Conservation (phyloP, 177 flowering plant species). For the Viscum album region DNA sequence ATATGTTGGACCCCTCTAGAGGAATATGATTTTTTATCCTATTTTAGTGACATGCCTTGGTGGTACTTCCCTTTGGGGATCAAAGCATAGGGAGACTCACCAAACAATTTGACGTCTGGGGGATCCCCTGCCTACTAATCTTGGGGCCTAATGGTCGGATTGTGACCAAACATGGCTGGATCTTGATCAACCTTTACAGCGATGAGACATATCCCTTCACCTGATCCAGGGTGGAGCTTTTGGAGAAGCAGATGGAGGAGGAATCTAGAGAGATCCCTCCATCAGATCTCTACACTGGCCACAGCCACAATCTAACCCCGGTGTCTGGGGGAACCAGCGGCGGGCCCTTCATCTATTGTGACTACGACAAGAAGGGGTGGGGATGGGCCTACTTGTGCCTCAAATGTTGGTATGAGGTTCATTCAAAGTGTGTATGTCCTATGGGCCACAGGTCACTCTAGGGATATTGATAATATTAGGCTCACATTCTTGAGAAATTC, state of each 20-base stretch:
- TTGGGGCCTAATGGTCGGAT: background rate
- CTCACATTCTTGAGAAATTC: too few relatives aligned
- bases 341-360: slow-evolving; percentile 3
- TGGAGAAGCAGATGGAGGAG: background rate
- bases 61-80: background rate
- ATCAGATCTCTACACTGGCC: background rate
- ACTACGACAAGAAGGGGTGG: background rate
- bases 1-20: too few relatives aligned
- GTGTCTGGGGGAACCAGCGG: background rate
- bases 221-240: background rate
- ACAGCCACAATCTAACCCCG: background rate
- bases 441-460: too few relatives aligned
- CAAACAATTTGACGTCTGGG: background rate
- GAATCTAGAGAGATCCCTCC: background rate
- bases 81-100: background rate
- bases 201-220: background rate
- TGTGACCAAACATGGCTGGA: background rate
- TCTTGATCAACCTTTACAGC: background rate
- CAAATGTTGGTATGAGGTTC: slow-evolving; percentile 1
- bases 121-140: background rate
- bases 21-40: too few relatives aligned
- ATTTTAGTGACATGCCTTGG: too few relatives aligned
- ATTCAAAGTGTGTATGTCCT: slow-evolving; percentile 2
- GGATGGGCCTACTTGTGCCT: slow-evolving; percentile 1
- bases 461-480: too few relatives aligned